Conservation (phyloP, 768 basidiomycete genomes). For the Russula dissimulans region DNA sequence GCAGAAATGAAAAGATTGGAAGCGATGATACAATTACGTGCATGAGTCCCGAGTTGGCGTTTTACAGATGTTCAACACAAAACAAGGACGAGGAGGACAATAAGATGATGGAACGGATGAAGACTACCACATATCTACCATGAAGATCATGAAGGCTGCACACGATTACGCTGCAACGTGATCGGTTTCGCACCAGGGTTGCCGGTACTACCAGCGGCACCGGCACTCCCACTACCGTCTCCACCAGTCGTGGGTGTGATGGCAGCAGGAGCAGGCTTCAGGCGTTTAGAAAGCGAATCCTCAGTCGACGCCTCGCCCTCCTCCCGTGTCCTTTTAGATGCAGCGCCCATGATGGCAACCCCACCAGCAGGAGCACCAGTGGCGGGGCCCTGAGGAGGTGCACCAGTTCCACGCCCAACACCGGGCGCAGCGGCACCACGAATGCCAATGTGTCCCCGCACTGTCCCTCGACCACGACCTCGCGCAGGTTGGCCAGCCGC, state of each 20-base stretch:
- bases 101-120: background rate
- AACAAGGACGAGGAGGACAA: background rate
- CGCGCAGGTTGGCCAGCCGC: background rate
- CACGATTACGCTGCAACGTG: conserved; percentile 15
- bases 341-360: conserved; percentile 19
- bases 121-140: background rate
- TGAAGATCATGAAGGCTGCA: conserved; percentile 24
- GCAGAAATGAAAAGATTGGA: conserved; percentile 24
- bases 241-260: background rate
- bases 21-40: conserved; percentile 5
- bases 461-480: conserved; percentile 17
- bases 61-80: conserved; percentile 1
- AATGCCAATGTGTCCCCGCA: conserved; percentile 6
- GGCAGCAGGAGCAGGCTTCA: conserved; percentile 11
- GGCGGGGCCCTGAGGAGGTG: background rate
- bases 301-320: conserved; percentile 10
- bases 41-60: conserved; percentile 1
- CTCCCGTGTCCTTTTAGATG: conserved; percentile 17
- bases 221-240: background rate
- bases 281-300: conserved; percentile 16
- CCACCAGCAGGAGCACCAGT: background rate
- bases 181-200: conserved; percentile 16
- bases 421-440: conserved; percentile 16
- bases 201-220: background rate
- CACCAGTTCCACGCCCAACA: conserved; percentile 1